phyloP scores from a whole-genome alignment of 78 protist species.

The Dictyostelium capitatum region DNA sequence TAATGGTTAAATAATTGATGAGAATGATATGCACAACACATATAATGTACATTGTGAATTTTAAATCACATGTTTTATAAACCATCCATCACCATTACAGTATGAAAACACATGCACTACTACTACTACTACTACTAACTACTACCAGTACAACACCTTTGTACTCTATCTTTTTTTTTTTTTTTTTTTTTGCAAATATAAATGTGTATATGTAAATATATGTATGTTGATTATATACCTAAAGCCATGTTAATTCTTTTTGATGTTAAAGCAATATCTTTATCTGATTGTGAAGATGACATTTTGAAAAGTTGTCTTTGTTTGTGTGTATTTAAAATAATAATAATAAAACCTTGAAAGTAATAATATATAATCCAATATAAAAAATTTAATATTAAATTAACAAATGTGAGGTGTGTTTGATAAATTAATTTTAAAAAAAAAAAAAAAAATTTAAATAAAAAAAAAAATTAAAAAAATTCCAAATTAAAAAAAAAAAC shows the following conservation, averaged over 20 bases:
- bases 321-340: not conserved
- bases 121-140: not conserved
- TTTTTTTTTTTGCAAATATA: not conserved
- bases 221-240: constrained; percentile 18
- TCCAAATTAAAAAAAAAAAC: not conserved
- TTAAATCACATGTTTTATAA: not conserved
- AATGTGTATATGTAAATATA: not conserved
- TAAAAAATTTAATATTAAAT: not conserved
- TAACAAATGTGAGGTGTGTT: not conserved
- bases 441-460: not conserved
- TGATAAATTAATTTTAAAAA: not conserved
- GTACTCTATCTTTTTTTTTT: not conserved
- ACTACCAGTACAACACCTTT: not conserved
- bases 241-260: constrained; percentile 38
- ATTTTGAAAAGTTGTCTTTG: not conserved
- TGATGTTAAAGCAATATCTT: constrained; percentile 28
- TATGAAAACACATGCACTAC: too few species aligned
- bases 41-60: not conserved
- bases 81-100: too few species aligned
- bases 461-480: not conserved
- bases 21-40: not conserved
- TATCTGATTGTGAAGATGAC: constrained; percentile 17
- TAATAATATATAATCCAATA: not conserved
- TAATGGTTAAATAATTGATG: not conserved
- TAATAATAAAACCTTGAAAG: not conserved